Evolutionary conservation across 225 moss, liverwort and hornwort genomes (phyloP), one percentile per base, ranked within the genome.

Genomic region (Sphagnum tenellum): DNA sequence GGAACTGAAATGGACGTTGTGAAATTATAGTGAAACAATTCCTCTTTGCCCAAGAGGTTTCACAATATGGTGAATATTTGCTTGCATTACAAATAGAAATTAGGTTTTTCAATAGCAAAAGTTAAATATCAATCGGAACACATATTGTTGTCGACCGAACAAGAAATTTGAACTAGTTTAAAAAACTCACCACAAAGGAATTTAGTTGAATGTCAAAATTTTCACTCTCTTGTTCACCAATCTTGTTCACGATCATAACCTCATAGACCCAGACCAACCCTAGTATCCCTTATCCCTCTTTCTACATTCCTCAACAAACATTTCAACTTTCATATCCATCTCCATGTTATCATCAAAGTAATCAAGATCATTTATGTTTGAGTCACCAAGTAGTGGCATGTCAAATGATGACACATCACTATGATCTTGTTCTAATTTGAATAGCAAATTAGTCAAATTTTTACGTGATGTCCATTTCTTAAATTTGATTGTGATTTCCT

Each of bases 251-350:
- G 59, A 85, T 72, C 81, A 81, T 14, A 82, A 75, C 75, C 79
- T 85, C 74, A 90, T 66, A 9, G 86, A 88, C 68, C 80, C 80
- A 68, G 82, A 81, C 12, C 73, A 69, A 61, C 76, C 29, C 50
- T 79, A 87, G 60, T 82, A 75, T 63, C 78, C 82, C 58, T 71
- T 71, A 52, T 81, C 72, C 62, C 88, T 85, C 75, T 92, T 86
- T 74, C 89, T 89, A 53, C 92, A 88, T 58, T 76, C 86, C 65
- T 78, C 74, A 60, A 75, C 85, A 57, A 85, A 86, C 88, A 90
- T 92, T 71, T 96, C 96, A 76, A 96, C 80, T 78, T 91, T 89
- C 81, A 95, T 82, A 70, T 92, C 95, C 82, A 95, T 82, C 81
- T 86, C 86, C 73, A 80, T 72, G 56, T 92, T 89, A 78, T 91